Evolutionary conservation across 1,284 basidiomycete genomes (phyloP), one percentile per base, ranked within the genome.

Genomic region (Boletus sp.): DNA sequence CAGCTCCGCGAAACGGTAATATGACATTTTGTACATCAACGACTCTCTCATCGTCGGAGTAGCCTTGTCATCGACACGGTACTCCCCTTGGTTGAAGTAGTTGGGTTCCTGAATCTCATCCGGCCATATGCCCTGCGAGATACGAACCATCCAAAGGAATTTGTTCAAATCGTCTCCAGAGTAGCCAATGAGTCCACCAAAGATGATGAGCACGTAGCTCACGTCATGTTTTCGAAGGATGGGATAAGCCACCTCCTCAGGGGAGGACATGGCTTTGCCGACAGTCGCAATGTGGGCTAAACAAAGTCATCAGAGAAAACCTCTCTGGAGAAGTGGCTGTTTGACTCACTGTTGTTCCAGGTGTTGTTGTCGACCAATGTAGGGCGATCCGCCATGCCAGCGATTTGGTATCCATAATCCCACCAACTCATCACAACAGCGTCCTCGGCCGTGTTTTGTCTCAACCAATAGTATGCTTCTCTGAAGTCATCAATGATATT

Each of bases 121-220:
- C 1, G 97, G 97, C 97, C 97, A 99, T 51, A 98, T 92, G 58
- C 97, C 96, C 71, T 98, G 94, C 3, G 97, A 91, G 69, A 98
- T 98, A 58, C 97, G 87, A 61, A 98, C 91, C 94, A 96, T 96
- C 94, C 94, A 97, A 57, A 99, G 78, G 84, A 97, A 99, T 79
- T 99, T 99, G 86, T 99, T 99, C 78, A 99, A 94, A 73, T 99
- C 97, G 75, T 99, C 97, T 16, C 97, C 97, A 24, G 93, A 96
- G 77, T 98, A 99, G 18, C 96, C 97, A 56, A 99, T 81, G 46
- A 99, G 80, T 37, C 95, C 96, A 52, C 97, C 96, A 73, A 98
- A 99, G 76, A 99, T 98, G 77, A 99, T 83, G 55, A 99, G 87
- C 48, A 99, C 89, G 71, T 99, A 99, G 74, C 96, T 94, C 55